Evolutionary conservation across 1,284 basidiomycete species (phyloP).

Genomic region (Tilletiopsis washingtonensis): DNA sequence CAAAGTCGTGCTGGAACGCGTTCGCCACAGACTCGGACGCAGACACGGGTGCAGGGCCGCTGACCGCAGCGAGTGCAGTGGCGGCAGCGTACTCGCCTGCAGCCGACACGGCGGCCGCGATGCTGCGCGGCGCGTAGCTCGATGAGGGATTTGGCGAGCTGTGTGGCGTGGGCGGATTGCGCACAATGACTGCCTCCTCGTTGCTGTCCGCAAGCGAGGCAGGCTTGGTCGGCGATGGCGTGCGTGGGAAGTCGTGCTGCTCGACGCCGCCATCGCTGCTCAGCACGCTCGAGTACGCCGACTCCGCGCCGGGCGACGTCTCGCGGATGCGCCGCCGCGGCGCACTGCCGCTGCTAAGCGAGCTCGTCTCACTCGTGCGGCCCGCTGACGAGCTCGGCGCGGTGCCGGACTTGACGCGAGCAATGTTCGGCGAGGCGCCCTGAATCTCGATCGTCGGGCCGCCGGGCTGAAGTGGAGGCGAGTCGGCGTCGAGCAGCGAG

Average conservation of each 20-base stretch:
- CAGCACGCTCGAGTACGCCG: background rate
- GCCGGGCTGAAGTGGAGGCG: background rate
- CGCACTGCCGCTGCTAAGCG: background rate
- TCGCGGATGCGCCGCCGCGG: background rate
- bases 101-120: background rate
- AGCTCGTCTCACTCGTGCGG: too few relatives aligned
- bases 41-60: conserved; percentile 2
- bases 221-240: background rate
- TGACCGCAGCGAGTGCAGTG: background rate
- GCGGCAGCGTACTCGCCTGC: conserved; percentile 7
- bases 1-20: conserved; percentile 23
- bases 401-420: background rate
- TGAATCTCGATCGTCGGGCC: conserved; percentile 3
- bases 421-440: background rate
- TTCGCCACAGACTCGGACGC: too few relatives aligned
- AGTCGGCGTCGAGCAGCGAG: background rate
- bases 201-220: background rate
- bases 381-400: too few relatives aligned
- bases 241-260: too few relatives aligned
- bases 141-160: conserved; percentile 3
- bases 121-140: too few relatives aligned
- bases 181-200: background rate
- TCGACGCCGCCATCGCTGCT: too few relatives aligned
- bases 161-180: conserved; percentile 10
- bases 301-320: background rate